phyloP scores from a whole-genome alignment of 352 stramenopile species.

The Albugo candida region DNA sequence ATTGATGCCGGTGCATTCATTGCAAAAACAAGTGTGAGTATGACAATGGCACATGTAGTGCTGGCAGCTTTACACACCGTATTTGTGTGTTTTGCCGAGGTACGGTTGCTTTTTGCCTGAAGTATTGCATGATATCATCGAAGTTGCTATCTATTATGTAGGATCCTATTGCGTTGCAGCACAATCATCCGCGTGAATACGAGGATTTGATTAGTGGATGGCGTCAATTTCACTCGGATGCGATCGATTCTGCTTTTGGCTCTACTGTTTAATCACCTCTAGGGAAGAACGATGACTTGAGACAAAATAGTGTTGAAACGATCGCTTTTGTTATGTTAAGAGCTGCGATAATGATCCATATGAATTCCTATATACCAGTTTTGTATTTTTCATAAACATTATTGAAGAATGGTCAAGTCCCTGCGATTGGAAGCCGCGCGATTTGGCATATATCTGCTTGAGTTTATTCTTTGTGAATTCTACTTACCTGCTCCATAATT shows the following conservation, averaged over 20 bases:
- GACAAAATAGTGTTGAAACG: no score
- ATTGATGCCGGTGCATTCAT: conserved; percentile 37
- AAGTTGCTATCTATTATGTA: conserved; percentile 6
- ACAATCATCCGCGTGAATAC: conserved; percentile 68
- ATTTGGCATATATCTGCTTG: no score
- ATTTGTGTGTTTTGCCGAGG: conserved; percentile 78
- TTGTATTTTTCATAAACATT: no score
- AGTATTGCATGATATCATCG: conserved; percentile 2
- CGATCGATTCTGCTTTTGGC: conserved; percentile 44
- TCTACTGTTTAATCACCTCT: conserved; percentile 27
- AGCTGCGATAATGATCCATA: no score
- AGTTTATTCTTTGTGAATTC: no score
- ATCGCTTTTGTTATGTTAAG: no score
- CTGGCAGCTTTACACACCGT: conserved; percentile 71
- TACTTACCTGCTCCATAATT: no score
- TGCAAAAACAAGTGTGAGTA: conserved; percentile 56
- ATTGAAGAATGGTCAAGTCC: no score
- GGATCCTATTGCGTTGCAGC: conserved; percentile 64
- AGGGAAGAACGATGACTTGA: no score
- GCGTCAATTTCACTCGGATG: conserved; percentile 66
- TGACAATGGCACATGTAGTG: conserved; percentile 67
- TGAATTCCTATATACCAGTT: no score
- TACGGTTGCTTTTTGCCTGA: conserved; percentile 7
- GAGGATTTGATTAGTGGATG: conserved; percentile 49
- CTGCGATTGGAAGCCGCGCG: no score